Evolutionary conservation across 2,329 filamentous ascomycete genomes (phyloP).

Genomic region (Uncinocarpus reesii): DNA sequence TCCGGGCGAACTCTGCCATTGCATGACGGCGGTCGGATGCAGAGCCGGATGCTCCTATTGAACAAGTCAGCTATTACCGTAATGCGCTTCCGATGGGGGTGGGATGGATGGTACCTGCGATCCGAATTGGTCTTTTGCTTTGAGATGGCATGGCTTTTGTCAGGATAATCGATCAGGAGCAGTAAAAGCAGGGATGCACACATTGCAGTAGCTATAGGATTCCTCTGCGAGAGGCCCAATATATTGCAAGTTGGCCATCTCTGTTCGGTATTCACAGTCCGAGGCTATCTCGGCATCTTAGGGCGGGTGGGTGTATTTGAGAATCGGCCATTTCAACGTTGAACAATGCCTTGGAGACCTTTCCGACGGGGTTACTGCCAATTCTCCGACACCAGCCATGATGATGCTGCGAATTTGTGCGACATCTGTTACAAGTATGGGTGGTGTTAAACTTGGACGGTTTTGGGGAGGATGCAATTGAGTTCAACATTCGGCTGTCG

Average conservation of each 20-base stretch:
- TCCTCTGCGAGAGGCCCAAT: no score
- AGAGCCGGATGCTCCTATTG: constrained; percentile 37
- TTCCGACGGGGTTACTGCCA: no score
- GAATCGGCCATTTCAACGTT: background rate
- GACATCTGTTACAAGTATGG: no score
- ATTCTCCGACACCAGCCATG: no score
- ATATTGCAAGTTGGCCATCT: no score
- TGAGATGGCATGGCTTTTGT: background rate
- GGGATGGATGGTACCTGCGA: constrained; percentile 20
- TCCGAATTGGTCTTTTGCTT: constrained; percentile 21
- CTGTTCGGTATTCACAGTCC: background rate
- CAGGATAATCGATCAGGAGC: no score
- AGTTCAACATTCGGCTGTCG: no score
- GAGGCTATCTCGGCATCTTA: constrained; percentile 9
- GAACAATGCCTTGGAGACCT: no score
- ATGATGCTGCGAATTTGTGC: no score
- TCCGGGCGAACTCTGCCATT: constrained; percentile 34
- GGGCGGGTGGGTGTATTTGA: background rate
- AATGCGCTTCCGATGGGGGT: background rate
- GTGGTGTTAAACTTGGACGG: no score
- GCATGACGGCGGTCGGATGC: constrained; percentile 39
- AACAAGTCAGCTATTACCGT: background rate
- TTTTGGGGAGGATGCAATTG: no score
- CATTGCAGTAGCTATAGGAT: no score
- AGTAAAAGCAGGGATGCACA: background rate